Evolutionary conservation across 2,329 filamentous ascomycete genomes (phyloP), one percentile per base, ranked within the genome.

Genomic region (Madurella mycetomatis): DNA sequence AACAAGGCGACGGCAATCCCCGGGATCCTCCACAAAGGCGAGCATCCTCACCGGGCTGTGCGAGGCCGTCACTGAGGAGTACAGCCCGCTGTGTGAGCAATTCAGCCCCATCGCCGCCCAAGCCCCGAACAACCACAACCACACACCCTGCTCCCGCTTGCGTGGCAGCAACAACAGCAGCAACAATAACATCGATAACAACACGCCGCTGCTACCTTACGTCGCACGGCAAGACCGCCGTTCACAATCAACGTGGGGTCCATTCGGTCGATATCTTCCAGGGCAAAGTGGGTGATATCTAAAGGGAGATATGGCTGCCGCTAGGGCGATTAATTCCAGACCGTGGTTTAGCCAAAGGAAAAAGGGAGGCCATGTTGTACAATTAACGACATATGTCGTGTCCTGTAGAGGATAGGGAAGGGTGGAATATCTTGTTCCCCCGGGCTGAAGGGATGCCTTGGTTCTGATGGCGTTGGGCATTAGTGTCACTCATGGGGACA

Each of bases 41-140:
- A 65, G 62, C 56, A 64, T 65, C 40, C 45, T 64, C 4, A 60
- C 62, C 1, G 60, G 63, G 51, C 55, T 66, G 12, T 60, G 57
- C 42, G 59, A 58, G 15, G 61, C 57, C 16, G 62, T 62, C 17
- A 58, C 57, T 9, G 58, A 62, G 55, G 47, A 49, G 11, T 64
- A 64, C 52, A 62, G 58, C 25, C 62, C 61, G 2, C 49, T 63
- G 8, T 41, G 46, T 2, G 49, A 48, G 52, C 45, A 39, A 1
- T 47, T 44, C 15, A n/a, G 48, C 5, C 44, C 37, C 25, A 8
- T 47, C 11, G 31, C 44, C 11, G 18, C 44, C 4, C 49, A 47
- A 43, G 12, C 19, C 5, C 13, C 51, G 2, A 37, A 11, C 34
- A 37, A 9, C 9, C 13, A 11, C 34, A 37, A 15, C 13, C 18